Conservation (phyloP, 768 basidiomycete genomes). For the Polyporus arcularius region DNA sequence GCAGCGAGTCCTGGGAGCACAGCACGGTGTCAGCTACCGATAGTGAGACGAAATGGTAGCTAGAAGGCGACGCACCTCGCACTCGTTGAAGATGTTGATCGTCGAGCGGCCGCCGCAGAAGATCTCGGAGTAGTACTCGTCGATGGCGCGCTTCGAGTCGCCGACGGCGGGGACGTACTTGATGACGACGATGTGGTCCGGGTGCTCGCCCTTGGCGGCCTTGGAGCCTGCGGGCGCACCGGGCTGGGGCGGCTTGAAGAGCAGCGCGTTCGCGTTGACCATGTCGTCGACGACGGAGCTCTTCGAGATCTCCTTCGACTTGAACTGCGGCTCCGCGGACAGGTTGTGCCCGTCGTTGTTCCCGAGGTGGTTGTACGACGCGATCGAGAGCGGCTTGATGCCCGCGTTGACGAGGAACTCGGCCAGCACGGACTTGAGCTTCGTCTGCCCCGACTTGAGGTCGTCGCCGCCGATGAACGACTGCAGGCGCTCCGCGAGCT, state of each 20-base stretch:
- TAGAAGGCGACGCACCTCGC: constrained; percentile 60
- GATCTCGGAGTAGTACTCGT: constrained; percentile 98
- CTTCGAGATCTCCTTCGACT: constrained; percentile 98
- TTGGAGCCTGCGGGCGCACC: constrained; percentile 51
- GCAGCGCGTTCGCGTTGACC: constrained; percentile 86
- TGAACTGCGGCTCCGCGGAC: constrained; percentile 89
- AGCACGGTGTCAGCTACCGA: constrained; percentile 2
- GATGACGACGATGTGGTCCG: constrained; percentile 96
- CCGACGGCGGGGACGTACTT: constrained; percentile 97
- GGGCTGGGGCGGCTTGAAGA: constrained; percentile 80
- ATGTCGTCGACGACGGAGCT: constrained; percentile 97
- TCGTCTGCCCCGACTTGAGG: constrained; percentile 97
- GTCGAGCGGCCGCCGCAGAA: constrained; percentile 93
- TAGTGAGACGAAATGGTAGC: background rate
- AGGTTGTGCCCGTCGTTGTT: constrained; percentile 97
- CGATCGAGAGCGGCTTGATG: constrained; percentile 96
- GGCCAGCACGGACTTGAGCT: constrained; percentile 94
- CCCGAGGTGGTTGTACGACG: constrained; percentile 97
- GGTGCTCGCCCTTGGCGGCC: constrained; percentile 88
- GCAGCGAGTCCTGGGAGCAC: constrained; percentile 74
- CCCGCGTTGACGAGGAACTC: constrained; percentile 99
- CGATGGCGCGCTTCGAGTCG: constrained; percentile 98
- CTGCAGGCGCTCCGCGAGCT: constrained; percentile 84
- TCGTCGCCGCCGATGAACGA: constrained; percentile 98
- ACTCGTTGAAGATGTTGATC: constrained; percentile 98